A percentile compares a stretch with the other conserved stretches of the same genome.
Conservation (phyloP, 2,329 filamentous ascomycete genomes). For the Colletotrichum lini region DNA sequence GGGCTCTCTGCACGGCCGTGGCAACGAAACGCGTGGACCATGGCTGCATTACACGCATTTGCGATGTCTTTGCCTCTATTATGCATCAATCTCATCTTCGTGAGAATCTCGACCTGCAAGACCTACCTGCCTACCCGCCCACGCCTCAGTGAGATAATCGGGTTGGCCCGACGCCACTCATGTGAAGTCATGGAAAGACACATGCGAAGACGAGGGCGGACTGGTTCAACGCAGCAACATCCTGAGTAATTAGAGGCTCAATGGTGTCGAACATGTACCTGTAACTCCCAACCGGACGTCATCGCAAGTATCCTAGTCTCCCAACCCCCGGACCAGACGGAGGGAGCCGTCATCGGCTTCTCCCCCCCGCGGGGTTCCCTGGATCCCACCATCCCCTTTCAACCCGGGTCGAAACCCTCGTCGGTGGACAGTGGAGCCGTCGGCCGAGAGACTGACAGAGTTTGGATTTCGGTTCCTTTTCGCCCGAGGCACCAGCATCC, state of each 20-base stretch:
- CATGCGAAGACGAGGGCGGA: background rate
- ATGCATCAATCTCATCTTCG: too few species aligned
- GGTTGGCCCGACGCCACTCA: too few species aligned
- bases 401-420: background rate
- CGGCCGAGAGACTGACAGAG: conserved; percentile 10
- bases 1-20: too few species aligned
- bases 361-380: background rate
- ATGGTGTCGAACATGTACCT: background rate
- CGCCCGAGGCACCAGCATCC: background rate
- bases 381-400: background rate
- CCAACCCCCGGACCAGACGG: conserved; percentile 21
- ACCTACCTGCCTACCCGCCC: too few species aligned
- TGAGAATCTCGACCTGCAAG: too few species aligned
- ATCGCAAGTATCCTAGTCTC: background rate
- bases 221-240: too few species aligned
- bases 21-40: too few species aligned
- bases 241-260: too few species aligned
- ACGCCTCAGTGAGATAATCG: too few species aligned
- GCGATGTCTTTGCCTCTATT: too few species aligned
- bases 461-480: conserved; percentile 16
- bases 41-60: too few species aligned
- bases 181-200: background rate
- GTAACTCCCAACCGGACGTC: background rate
- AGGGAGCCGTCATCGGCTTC: background rate
- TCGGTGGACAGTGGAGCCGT: background rate